Base-by-base conservation (phyloP, 345 rosid species). In the Carallia brachiata region DNA sequence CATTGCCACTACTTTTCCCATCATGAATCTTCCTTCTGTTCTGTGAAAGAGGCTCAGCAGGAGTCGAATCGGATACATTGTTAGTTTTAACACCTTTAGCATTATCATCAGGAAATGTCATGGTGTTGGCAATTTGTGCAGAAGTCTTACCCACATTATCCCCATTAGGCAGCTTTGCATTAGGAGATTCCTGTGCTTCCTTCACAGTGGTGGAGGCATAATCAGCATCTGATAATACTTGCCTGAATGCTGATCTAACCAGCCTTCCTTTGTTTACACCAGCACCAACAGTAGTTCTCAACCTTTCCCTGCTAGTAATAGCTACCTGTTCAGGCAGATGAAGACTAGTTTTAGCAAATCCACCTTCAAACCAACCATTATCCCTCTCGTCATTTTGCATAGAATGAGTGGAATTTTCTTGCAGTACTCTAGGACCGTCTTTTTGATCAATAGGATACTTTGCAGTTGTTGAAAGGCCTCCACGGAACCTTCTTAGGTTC, bases 401-500 rank as follows among this genome's bases (percentile, higher is more conserved):
- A 52, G 69, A 63, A 40, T 17, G 32, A 27, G 66, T 18, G 9
- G 64, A 56, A 67, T 73, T 82, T 68, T 75, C 77, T n/a, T 50
- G 30, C 52, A 18, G 59, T 2, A 68, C 80, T 62, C 36, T 61
- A 66, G 64, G 53, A 62, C 56, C 56, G 63, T 73, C 77, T 36
- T 78, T 80, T 61, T 68, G 61, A 63, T 56, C 75, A 36, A 40
- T 23, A 54, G 70, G 69, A 61, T 52, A 31, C 54, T 59, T 71
- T 40, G 67, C 36, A 67, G 58, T 66, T 59, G 62, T 69, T 39
- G 79, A 80, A 55, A 7, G 17, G 12, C 71, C 76, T 37, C 84
- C 88, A 36, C 89, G 87, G 66, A 89, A 88, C 74, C 77, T 86
- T 78, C 74, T 89, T 2, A 89, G 78, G 72, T 90, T 94, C 82